A percentile compares a stretch with the other conserved stretches of the same genome.
Conservation (phyloP, 163 green algal species). For the Scenedesmus sp. region DNA sequence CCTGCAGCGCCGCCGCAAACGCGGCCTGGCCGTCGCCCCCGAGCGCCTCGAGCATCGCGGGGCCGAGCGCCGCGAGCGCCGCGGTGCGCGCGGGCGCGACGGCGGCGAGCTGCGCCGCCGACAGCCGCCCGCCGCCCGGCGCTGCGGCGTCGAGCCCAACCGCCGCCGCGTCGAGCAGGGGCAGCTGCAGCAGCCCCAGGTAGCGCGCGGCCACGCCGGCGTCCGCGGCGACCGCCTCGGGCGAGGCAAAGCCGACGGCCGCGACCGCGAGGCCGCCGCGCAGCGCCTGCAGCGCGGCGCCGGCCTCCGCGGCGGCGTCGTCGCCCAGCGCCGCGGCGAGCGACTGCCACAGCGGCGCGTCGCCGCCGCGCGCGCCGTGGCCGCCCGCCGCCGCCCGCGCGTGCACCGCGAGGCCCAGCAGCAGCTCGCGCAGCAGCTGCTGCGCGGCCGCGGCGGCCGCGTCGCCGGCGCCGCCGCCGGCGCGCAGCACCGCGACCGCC, state of each 20-base stretch:
- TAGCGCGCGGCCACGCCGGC: not conserved
- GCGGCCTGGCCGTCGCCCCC: slow-evolving; percentile 4
- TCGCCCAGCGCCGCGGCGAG: not conserved
- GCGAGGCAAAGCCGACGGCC: not conserved
- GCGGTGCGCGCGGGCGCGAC: slow-evolving; percentile 17
- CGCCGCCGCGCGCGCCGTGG: not conserved
- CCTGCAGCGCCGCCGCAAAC: slow-evolving; percentile 19
- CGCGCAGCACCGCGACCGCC: slow-evolving; percentile 13
- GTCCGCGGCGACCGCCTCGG: not conserved
- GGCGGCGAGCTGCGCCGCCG: slow-evolving; percentile 10
- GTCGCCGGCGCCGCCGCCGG: not conserved
- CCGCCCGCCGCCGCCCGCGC: not conserved
- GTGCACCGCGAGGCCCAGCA: too few species aligned
- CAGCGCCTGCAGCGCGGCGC: slow-evolving; percentile 3
- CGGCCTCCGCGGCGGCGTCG: not conserved
- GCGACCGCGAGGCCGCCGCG: not conserved
- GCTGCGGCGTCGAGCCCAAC: not conserved
- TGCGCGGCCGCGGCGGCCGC: not conserved
- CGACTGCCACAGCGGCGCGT: not conserved
- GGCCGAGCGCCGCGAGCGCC: slow-evolving; percentile 7
- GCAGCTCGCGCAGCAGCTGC: too few species aligned
- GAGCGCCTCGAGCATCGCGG: slow-evolving; percentile 4
- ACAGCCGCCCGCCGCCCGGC: not conserved
- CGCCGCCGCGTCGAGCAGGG: not conserved
- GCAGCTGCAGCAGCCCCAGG: slow-evolving; percentile 28